phyloP scores from a whole-genome alignment of 768 basidiomycete species.

The Boletus coccyginus region DNA sequence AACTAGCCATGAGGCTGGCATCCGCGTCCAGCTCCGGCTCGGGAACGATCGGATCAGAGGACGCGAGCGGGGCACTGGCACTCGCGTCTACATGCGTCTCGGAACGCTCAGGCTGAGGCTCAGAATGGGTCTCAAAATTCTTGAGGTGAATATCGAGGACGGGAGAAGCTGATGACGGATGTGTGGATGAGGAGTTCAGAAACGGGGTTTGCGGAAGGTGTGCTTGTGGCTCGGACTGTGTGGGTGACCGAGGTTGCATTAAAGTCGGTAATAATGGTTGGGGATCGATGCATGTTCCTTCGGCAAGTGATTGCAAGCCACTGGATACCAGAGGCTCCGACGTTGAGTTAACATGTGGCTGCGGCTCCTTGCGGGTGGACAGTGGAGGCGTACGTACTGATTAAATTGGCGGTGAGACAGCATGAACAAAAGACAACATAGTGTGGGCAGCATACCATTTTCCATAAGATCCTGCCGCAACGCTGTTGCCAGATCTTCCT shows the following conservation, averaged over 20 bases:
- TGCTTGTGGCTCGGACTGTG: not conserved
- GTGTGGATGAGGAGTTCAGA: not conserved
- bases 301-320: not conserved
- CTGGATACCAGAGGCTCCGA: not conserved
- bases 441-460: constrained; percentile 6
- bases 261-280: not conserved
- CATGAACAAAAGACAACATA: not conserved
- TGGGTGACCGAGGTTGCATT: not conserved
- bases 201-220: not conserved
- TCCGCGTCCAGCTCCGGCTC: not conserved
- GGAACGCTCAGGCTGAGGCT: not conserved
- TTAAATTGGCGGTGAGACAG: constrained; percentile 4
- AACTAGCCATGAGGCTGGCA: not conserved
- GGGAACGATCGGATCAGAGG: constrained; percentile 1
- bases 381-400: constrained; percentile 2
- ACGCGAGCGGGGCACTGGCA: not conserved
- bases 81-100: not conserved
- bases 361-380: not conserved
- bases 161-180: constrained; percentile 6
- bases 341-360: not conserved
- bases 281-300: not conserved
- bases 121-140: not conserved
- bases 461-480: not conserved
- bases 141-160: constrained; percentile 1
- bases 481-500: not conserved